phyloP scores from a whole-genome alignment of 2,329 filamentous ascomycete genomes.

The Fusarium napiforme region DNA sequence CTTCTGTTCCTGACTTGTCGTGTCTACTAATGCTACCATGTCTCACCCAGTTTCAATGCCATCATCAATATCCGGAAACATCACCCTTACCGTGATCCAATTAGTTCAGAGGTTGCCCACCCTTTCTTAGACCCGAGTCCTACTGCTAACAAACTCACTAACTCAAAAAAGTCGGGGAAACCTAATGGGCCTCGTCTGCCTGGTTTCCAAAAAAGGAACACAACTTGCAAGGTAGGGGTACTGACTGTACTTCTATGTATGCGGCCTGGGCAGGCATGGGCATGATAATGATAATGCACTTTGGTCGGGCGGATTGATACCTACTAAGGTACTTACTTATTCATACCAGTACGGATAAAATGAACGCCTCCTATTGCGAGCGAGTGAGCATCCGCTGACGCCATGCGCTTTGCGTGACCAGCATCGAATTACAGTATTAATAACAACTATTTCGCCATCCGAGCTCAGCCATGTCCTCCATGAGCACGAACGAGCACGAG shows the following conservation, averaged over 20 bases:
- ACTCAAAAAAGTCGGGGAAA: conserved; percentile 14
- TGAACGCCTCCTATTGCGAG: conserved; percentile 29
- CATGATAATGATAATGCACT: conserved; percentile 21
- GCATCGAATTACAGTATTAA: conserved; percentile 4
- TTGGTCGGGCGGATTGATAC: background rate
- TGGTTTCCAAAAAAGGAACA: conserved; percentile 27
- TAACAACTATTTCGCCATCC: conserved; percentile 36
- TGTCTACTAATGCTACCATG: background rate
- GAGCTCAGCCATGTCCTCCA: background rate
- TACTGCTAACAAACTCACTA: background rate
- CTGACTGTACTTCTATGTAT: background rate
- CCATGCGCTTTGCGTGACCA: conserved; percentile 20
- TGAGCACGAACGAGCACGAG: background rate
- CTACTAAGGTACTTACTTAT: background rate
- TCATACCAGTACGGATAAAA: background rate
- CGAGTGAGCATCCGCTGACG: conserved; percentile 34
- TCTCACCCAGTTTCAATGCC: background rate
- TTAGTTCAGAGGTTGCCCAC: conserved; percentile 5
- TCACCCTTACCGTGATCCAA: conserved; percentile 11
- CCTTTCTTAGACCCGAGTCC: background rate
- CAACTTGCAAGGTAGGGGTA: conserved; percentile 11
- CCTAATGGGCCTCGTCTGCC: background rate
- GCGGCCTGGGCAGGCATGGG: background rate
- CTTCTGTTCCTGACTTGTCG: conserved; percentile 18
- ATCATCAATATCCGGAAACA: conserved; percentile 14